Conservation (phyloP, 768 basidiomycete genomes). For the Hydnomerulius pinastri region DNA sequence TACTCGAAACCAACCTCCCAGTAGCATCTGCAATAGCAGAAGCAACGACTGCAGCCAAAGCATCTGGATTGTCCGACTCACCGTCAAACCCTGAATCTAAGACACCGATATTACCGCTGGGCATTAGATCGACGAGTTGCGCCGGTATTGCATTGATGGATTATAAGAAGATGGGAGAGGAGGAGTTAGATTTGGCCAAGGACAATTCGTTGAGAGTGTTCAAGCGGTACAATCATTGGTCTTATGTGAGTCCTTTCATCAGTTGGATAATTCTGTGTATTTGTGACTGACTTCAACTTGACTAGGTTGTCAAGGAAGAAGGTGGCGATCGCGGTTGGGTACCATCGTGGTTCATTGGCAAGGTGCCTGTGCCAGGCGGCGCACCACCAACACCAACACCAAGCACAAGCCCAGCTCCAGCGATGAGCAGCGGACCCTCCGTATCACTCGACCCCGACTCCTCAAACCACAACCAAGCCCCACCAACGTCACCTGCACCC, state of each 20-base stretch:
- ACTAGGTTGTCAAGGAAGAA: slow-evolving; percentile 88
- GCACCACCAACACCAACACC: slow-evolving; percentile 52
- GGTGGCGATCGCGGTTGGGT: slow-evolving; percentile 97
- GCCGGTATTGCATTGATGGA: slow-evolving; percentile 97
- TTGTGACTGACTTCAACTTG: slow-evolving; percentile 14
- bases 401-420: slow-evolving; percentile 46
- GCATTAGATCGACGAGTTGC: slow-evolving; percentile 97
- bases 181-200: slow-evolving; percentile 87
- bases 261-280: background rate
- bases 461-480: slow-evolving; percentile 50
- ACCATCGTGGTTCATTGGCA: slow-evolving; percentile 97
- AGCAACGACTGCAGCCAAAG: slow-evolving; percentile 64
- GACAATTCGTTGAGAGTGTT: slow-evolving; percentile 91
- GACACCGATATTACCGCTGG: slow-evolving; percentile 84
- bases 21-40: slow-evolving; percentile 87
- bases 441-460: slow-evolving; percentile 38
- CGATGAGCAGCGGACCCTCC: slow-evolving; percentile 29
- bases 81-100: slow-evolving; percentile 41
- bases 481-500: slow-evolving; percentile 85
- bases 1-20: slow-evolving; percentile 90
- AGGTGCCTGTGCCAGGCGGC: slow-evolving; percentile 53
- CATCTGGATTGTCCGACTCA: slow-evolving; percentile 41
- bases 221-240: slow-evolving; percentile 99
- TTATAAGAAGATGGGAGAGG: slow-evolving; percentile 90
- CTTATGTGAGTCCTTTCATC: slow-evolving; percentile 59